Evolutionary conservation across 805 yeast species (phyloP), one percentile per base, ranked within the genome.

Genomic region (Candida peoriensis): DNA sequence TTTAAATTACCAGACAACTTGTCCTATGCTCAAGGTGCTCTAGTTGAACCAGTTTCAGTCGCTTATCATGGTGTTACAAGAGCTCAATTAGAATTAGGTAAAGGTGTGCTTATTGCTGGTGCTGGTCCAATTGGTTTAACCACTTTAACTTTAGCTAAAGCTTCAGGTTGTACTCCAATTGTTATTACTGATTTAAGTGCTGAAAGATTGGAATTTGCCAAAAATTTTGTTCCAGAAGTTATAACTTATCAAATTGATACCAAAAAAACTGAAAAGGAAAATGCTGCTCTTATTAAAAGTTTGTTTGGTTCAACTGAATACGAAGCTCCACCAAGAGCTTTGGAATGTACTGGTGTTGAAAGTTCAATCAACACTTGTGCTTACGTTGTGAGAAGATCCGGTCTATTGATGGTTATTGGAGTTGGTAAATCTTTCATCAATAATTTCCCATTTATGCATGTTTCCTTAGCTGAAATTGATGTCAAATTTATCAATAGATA

Each of bases 111-210:
- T 30, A 58, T 74, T 34, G 63, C 69, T 27, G 81, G 81, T 34
- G 77, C 78, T 13, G 79, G 80, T 16, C 79, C 80, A n/a, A 74
- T 74, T 44, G 80, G 80, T 12, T 54, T 74, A 21, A 63, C 70
- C 26, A 54, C 73, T 18, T 63, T 75, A 32, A 42, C 66, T 4
- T 50, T 72, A 30, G 76, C 76, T 9, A 60, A 64, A 22, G 77
- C 76, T 11, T 61, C 70, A 2, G 80, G 80, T 17, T 75, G 76
- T 5, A 60, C 68, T 21, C 78, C 78, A 20, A 42, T 74, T 13
- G 67, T 64, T 14, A 69, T 73, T 43, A 68, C 76, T 5, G 79
- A 74, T 49, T 51, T 74, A 27, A 58, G 64, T 33, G 55, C 54
- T 16, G 58, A 59, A 30, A 62, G 78, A 37, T 57, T 74, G 32